A percentile compares a stretch with the other conserved stretches of the same genome.
phyloP scores from a whole-genome alignment of 176 grass and related monocot species.

The Carex parvula region DNA sequence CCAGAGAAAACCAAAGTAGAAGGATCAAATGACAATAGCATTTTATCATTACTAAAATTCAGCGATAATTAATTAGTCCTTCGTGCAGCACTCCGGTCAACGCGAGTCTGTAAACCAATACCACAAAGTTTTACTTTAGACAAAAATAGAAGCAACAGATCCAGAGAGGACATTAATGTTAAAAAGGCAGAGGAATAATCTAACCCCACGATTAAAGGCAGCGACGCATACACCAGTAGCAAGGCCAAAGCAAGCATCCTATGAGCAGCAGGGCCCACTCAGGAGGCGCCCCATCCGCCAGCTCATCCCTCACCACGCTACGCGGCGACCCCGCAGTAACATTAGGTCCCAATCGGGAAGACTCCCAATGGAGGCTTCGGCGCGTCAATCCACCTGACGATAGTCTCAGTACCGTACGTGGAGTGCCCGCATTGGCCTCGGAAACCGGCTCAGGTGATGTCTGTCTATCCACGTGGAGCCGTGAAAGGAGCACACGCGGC shows the following conservation, averaged over 20 bases:
- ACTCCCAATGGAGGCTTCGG: constrained; percentile 1
- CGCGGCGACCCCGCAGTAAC: constrained; percentile 29
- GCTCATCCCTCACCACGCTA: constrained; percentile 58
- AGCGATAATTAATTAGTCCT: background rate
- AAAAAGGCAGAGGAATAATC: background rate
- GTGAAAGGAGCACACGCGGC: constrained; percentile 4
- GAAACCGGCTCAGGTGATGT: background rate
- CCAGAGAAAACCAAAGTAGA: background rate
- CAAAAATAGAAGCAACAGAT: background rate
- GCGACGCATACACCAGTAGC: constrained; percentile 88
- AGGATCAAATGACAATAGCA: background rate
- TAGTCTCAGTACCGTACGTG: constrained; percentile 21
- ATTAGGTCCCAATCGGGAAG: background rate
- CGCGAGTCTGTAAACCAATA: background rate
- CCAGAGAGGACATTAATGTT: background rate
- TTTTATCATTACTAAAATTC: background rate
- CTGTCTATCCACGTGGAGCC: constrained; percentile 11
- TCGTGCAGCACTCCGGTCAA: background rate
- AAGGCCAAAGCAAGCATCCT: constrained; percentile 88
- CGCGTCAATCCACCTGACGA: constrained; percentile 22
- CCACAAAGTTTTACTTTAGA: background rate
- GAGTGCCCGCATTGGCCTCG: constrained; percentile 6
- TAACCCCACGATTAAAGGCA: constrained; percentile 85
- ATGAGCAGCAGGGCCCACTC: constrained; percentile 95
- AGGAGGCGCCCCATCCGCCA: constrained; percentile 86